These are phyloP conservation scores for Pseudogymnoascus pannorum DNA, from an alignment of 2,329 filamentous ascomycete genomes.

Conservation along the genomic window DNA sequence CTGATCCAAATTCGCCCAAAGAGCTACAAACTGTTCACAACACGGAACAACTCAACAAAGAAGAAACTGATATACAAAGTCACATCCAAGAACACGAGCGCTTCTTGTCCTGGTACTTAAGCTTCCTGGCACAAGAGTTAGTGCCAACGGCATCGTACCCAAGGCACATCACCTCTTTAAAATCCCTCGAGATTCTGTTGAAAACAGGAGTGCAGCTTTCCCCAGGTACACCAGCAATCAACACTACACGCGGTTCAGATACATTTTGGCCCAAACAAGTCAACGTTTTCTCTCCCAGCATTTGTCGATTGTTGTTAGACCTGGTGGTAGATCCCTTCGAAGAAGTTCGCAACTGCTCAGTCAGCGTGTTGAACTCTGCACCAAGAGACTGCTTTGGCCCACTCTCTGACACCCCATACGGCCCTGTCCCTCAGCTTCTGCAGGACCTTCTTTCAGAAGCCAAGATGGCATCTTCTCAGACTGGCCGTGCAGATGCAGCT, in stretches of 20 bases:
- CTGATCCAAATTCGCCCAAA: slow-evolving; percentile 23
- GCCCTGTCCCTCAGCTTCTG: slow-evolving; percentile 32
- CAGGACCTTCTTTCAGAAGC: slow-evolving; percentile 43
- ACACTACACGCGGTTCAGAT: not conserved
- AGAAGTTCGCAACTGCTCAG: slow-evolving; percentile 64
- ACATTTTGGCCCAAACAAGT: slow-evolving; percentile 13
- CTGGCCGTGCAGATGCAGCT: slow-evolving; percentile 82
- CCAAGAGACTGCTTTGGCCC: slow-evolving; percentile 28
- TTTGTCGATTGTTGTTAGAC: slow-evolving; percentile 63
- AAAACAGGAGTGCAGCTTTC: slow-evolving; percentile 29
- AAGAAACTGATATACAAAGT: slow-evolving; percentile 11
- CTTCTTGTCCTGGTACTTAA: slow-evolving; percentile 69
- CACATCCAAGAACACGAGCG: slow-evolving; percentile 45
- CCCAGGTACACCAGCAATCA: slow-evolving; percentile 21
- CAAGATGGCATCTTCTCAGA: slow-evolving; percentile 54
- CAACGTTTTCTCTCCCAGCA: slow-evolving; percentile 37
- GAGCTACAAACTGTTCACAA: not conserved
- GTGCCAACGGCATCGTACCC: slow-evolving; percentile 82
- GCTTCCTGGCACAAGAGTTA: slow-evolving; percentile 67
- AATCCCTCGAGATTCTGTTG: slow-evolving; percentile 60
- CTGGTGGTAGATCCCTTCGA: slow-evolving; percentile 86
- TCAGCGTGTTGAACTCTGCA: slow-evolving; percentile 44
- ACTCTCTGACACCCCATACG: not conserved
- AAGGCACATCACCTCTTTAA: slow-evolving; percentile 74
- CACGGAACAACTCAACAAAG: not conserved